Evolutionary conservation across 129 eudicot genomes (phyloP), one percentile per base, ranked within the genome.

Genomic region (Tanacetum coccineum): DNA sequence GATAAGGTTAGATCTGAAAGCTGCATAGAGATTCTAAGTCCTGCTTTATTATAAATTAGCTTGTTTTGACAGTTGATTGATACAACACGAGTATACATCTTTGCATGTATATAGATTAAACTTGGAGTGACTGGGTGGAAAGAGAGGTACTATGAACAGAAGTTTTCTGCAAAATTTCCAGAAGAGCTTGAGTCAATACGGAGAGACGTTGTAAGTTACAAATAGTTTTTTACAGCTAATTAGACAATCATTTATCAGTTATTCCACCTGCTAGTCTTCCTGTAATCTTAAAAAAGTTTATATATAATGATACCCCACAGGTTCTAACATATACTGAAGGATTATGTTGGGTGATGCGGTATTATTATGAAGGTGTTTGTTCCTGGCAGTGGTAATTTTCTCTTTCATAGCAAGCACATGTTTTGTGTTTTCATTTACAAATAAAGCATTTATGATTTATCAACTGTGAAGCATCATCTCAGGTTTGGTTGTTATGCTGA

Each of bases 1-100:
- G 96, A 89, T 81, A 88, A 83, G 89, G 96, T 88, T 73, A 59
- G 26, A 12, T 55, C 12, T 36, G 40, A 32, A 32, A 32, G 40
- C 0, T 60, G 46, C 48, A 36, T 61, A 15, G 20, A 36, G 25
- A 39, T 6, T 30, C 30, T 8, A 36, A 1, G 46, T 58, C 63
- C 14, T 17, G 0, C 9, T 22, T 7, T 57, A 11, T 42, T 22
- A 22, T 21, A 11, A 55, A 5, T 6, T 55, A 21, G 25, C 61
- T 19, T 55, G 14, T 55, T 55, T 55, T 18, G 25, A 21, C 36
- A 10, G 11, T 55, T 55, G 36, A 55, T 55, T 26, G 30, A 55
- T 55, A 14, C 36, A 55, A 55, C 4, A 21, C 4, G 15, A 1
- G 10, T 17, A 17, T 55, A 55, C 61, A n/a, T 20, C 19, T 1